Evolutionary conservation across 352 stramenopile species (phyloP).

Genomic region (Globisporangium apiculatum): DNA sequence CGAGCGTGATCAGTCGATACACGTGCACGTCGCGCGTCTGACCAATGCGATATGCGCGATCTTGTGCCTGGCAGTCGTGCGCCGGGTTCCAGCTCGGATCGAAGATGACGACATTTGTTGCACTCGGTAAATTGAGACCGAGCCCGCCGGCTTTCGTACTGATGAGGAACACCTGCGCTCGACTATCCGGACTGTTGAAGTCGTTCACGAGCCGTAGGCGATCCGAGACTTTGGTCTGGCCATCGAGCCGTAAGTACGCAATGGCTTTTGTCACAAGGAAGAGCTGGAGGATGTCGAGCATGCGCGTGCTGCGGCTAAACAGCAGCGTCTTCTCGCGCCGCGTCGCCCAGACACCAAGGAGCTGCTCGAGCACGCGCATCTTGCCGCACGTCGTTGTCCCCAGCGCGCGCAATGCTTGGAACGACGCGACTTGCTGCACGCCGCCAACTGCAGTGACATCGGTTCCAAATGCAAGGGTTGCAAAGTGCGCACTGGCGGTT

Average conservation of each 20-base stretch:
- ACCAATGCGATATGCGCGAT: slow-evolving; percentile 80
- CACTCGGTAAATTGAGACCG: slow-evolving; percentile 70
- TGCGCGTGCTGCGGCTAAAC: slow-evolving; percentile 74
- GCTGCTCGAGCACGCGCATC: slow-evolving; percentile 71
- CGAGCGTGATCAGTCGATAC: slow-evolving; percentile 77
- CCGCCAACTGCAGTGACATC: slow-evolving; percentile 50
- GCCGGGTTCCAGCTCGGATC: slow-evolving; percentile 86
- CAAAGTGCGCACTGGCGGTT: slow-evolving; percentile 47
- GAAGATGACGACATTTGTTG: slow-evolving; percentile 84
- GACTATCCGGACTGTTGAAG: slow-evolving; percentile 57
- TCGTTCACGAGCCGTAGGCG: slow-evolving; percentile 62
- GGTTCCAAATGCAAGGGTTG: slow-evolving; percentile 41
- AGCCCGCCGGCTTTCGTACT: slow-evolving; percentile 71
- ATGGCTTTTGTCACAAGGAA: slow-evolving; percentile 66
- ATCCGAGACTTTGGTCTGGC: slow-evolving; percentile 70
- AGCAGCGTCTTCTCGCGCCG: slow-evolving; percentile 60
- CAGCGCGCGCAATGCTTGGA: slow-evolving; percentile 47
- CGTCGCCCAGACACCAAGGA: slow-evolving; percentile 56
- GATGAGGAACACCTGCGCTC: slow-evolving; percentile 66
- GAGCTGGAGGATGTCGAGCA: slow-evolving; percentile 76
- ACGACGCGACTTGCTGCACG: slow-evolving; percentile 47
- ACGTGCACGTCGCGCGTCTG: slow-evolving; percentile 84
- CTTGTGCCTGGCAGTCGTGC: slow-evolving; percentile 78
- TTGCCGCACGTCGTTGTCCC: slow-evolving; percentile 73
- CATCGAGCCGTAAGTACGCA: slow-evolving; percentile 56